Evolutionary conservation across 2,329 filamentous ascomycete genomes (phyloP).

Genomic region (Cytospora chrysosperma): DNA sequence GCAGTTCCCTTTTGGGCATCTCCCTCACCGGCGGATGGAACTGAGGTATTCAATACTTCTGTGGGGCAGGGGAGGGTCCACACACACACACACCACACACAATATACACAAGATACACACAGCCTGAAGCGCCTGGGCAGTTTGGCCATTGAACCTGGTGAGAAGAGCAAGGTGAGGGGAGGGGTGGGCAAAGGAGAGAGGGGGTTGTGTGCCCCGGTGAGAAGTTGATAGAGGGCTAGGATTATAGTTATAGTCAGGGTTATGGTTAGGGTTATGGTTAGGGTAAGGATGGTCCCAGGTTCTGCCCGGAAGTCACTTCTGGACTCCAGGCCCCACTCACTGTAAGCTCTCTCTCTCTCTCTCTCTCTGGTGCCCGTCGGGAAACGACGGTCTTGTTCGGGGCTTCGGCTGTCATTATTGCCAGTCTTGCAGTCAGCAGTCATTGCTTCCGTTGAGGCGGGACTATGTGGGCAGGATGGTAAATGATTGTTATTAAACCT

Average conservation of each 20-base stretch:
- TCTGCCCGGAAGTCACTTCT: conserved; percentile 7
- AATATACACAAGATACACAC: no score
- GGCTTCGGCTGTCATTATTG: background rate
- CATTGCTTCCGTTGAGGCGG: background rate
- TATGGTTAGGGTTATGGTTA: no score
- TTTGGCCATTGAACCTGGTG: no score
- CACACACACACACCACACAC: background rate
- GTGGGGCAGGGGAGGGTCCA: background rate
- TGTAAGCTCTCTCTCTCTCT: no score
- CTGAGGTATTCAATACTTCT: background rate
- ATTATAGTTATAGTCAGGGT: no score
- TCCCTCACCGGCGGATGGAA: background rate
- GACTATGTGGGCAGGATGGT: background rate
- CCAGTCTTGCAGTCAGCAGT: background rate
- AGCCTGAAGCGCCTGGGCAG: no score
- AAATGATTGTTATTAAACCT: no score
- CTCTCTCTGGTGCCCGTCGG: background rate
- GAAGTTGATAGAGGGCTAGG: no score
- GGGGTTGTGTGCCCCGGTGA: background rate
- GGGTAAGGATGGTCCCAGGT: background rate
- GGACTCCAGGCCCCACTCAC: conserved; percentile 9
- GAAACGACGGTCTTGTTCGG: conserved; percentile 2
- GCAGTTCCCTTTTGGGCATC: background rate
- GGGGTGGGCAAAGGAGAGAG: no score
- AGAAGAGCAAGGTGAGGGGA: no score